phyloP scores from a whole-genome alignment of 2,329 filamentous ascomycete genomes.

The Xylariaceae sp. region DNA sequence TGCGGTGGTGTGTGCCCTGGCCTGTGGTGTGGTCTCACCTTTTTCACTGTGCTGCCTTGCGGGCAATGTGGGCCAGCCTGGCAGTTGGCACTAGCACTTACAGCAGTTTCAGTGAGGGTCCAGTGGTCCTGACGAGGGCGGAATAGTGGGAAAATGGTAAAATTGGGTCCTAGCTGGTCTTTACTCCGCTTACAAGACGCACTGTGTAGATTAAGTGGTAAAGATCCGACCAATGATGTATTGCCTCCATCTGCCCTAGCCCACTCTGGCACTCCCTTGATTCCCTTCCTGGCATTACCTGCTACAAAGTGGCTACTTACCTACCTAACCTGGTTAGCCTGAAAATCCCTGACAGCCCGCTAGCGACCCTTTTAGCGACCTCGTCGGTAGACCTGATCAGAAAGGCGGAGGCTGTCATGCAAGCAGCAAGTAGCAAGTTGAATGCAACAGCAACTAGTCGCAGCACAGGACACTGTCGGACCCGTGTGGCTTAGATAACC shows the following conservation, averaged over 20 bases:
- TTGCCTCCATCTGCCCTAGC: not conserved
- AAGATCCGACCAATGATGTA: not conserved
- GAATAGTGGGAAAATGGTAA: not conserved
- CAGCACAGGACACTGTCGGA: slow-evolving; percentile 8
- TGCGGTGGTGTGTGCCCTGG: not conserved
- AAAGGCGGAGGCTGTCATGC: slow-evolving; percentile 25
- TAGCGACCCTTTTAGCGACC: slow-evolving; percentile 4
- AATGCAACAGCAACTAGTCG: slow-evolving; percentile 10
- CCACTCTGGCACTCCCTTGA: not conserved
- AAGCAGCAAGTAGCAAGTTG: slow-evolving; percentile 5
- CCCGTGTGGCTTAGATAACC: slow-evolving; percentile 24
- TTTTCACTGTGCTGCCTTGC: not conserved
- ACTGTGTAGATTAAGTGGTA: not conserved
- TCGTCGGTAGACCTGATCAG: slow-evolving; percentile 14
- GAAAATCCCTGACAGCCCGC: not conserved
- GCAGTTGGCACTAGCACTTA: not conserved
- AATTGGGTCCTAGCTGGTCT: not conserved
- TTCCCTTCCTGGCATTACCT: not conserved
- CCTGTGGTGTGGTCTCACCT: not conserved
- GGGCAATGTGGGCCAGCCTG: not conserved
- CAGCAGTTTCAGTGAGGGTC: no score
- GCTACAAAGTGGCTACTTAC: not conserved
- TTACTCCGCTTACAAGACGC: not conserved
- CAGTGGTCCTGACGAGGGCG: no score
- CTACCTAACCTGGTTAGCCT: not conserved